Percentiles rank a stretch among this genome's conserved stretches.
phyloP scores from a whole-genome alignment of 2,329 filamentous ascomycete species.

The Aspergillus sp. region DNA sequence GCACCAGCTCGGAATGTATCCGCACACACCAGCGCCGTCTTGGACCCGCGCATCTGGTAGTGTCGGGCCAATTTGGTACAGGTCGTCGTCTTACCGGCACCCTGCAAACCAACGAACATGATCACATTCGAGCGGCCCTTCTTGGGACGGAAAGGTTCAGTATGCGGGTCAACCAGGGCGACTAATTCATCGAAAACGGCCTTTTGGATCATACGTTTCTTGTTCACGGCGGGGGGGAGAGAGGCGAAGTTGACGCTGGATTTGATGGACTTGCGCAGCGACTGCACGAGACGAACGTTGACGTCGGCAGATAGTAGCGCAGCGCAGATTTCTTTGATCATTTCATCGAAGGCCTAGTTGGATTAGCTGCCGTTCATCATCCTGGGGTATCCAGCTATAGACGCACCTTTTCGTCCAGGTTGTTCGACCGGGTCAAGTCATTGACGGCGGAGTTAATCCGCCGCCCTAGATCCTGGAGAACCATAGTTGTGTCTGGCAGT shows the following conservation, averaged over 20 bases:
- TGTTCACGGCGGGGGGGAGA: slow-evolving; percentile 83
- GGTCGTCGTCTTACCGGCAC: slow-evolving; percentile 94
- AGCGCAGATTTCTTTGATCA: slow-evolving; percentile 97
- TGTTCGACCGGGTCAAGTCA: slow-evolving; percentile 83
- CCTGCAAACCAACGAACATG: slow-evolving; percentile 98
- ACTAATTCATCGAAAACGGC: slow-evolving; percentile 96
- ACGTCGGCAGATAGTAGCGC: slow-evolving; percentile 95
- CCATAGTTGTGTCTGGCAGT: slow-evolving; percentile 51
- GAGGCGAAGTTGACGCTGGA: slow-evolving; percentile 89
- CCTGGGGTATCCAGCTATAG: background rate
- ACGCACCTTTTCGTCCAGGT: slow-evolving; percentile 85
- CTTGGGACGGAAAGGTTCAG: slow-evolving; percentile 91
- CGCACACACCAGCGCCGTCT: slow-evolving; percentile 86
- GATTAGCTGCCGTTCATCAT: slow-evolving; percentile 6
- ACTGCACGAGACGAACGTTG: slow-evolving; percentile 86
- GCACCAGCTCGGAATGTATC: slow-evolving; percentile 98
- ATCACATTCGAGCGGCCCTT: slow-evolving; percentile 95
- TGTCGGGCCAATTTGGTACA: slow-evolving; percentile 94
- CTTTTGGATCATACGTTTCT: slow-evolving; percentile 97
- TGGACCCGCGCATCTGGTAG: slow-evolving; percentile 90
- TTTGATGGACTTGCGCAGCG: slow-evolving; percentile 88
- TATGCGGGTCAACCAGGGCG: slow-evolving; percentile 88
- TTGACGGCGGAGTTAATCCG: slow-evolving; percentile 96
- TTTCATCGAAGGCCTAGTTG: slow-evolving; percentile 77
- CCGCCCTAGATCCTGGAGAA: slow-evolving; percentile 96